Evolutionary conservation across 2,329 filamentous ascomycete genomes (phyloP).

Genomic region (Aurifilum marmelostoma): DNA sequence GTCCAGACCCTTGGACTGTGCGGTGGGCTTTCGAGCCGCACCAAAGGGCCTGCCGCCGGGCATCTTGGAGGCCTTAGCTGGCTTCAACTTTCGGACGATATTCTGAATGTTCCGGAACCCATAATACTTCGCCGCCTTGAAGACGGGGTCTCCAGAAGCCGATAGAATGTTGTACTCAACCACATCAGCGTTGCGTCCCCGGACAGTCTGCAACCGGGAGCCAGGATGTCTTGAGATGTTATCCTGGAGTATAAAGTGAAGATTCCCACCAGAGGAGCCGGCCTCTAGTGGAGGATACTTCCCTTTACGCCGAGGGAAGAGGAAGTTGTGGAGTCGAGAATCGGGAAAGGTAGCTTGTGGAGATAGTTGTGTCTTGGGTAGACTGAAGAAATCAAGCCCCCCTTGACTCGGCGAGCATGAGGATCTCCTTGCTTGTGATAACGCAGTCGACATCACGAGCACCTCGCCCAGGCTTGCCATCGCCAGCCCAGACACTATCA

Average conservation of each 20-base stretch:
- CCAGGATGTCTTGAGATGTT: conserved; percentile 72
- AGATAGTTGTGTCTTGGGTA: conserved; percentile 60
- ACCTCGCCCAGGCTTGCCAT: conserved; percentile 52
- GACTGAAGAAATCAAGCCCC: conserved; percentile 73
- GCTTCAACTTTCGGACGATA: conserved; percentile 88
- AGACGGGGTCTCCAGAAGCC: conserved; percentile 59
- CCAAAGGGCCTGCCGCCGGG: conserved; percentile 71
- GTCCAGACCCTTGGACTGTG: conserved; percentile 59
- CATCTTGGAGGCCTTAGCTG: conserved; percentile 75
- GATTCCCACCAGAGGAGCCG: conserved; percentile 86
- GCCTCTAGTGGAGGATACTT: conserved; percentile 56
- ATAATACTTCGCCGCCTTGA: conserved; percentile 89
- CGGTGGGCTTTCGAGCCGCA: conserved; percentile 56
- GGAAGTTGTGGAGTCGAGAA: conserved; percentile 67
- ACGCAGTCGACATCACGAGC: conserved; percentile 95
- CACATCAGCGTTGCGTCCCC: conserved; percentile 89
- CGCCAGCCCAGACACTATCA: conserved; percentile 70
- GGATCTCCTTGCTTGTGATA: conserved; percentile 91
- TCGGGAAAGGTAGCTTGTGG: conserved; percentile 71
- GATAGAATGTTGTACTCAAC: conserved; percentile 77
- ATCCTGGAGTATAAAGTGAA: conserved; percentile 80
- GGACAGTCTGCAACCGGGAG: conserved; percentile 69
- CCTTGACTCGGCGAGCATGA: conserved; percentile 84
- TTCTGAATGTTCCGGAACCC: conserved; percentile 99
- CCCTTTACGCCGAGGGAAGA: conserved; percentile 63